These are phyloP conservation scores for Aleurites moluccanus DNA, from an alignment of 441 rosid genomes.

Conservation along the genomic window DNA sequence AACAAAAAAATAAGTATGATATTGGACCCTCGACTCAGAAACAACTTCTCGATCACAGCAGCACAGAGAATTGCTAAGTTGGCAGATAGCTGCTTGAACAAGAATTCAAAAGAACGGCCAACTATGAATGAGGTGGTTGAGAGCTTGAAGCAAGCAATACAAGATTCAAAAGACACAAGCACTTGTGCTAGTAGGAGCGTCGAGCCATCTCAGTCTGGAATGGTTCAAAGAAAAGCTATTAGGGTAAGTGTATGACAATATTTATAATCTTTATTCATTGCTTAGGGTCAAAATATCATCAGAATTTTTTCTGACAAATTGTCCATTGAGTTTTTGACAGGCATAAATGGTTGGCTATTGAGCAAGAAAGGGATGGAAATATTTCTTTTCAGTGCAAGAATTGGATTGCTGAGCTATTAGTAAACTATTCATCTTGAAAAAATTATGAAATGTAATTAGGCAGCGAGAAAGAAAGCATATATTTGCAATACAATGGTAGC, in stretches of 20 bases:
- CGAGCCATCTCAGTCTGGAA: conserved; percentile 32
- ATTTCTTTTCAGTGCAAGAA: background rate
- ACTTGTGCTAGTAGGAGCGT: conserved; percentile 6
- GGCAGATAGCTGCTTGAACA: conserved; percentile 70
- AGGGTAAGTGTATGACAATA: conserved; percentile 14
- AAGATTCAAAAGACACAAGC: conserved; percentile 32
- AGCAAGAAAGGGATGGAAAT: background rate
- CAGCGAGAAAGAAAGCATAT: too few relatives aligned
- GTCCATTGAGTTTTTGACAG: conserved; percentile 19
- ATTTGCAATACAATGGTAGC: too few relatives aligned
- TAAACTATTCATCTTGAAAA: background rate
- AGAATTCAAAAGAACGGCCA: conserved; percentile 70
- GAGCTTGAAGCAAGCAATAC: conserved; percentile 50
- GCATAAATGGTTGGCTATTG: conserved; percentile 16
- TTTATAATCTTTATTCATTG: background rate
- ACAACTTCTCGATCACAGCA: conserved; percentile 45
- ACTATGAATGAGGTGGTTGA: conserved; percentile 61
- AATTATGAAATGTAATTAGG: too few relatives aligned
- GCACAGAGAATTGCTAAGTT: conserved; percentile 62
- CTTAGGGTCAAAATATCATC: background rate
- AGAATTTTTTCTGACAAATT: background rate
- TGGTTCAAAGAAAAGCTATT: conserved; percentile 15
- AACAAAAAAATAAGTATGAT: conserved; percentile 57
- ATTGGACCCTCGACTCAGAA: conserved; percentile 65
- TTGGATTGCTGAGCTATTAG: background rate